Conservation (phyloP, 2,329 filamentous ascomycete genomes). For the Cercospora citrullina region DNA sequence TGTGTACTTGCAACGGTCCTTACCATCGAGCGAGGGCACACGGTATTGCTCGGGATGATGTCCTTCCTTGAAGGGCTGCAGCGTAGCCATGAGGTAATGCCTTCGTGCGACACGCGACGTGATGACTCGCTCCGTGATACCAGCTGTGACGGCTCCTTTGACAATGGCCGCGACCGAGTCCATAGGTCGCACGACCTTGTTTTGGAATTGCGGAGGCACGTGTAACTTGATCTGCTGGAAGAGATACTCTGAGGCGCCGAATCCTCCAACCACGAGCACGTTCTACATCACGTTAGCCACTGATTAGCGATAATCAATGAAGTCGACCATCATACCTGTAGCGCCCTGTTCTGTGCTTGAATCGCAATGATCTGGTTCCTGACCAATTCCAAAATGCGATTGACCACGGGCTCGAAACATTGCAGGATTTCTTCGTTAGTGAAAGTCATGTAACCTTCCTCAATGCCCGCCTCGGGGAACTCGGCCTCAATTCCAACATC, state of each 20-base stretch:
- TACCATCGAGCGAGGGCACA: constrained; percentile 92
- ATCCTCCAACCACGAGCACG: constrained; percentile 94
- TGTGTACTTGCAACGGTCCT: constrained; percentile 98
- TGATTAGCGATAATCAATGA: background rate
- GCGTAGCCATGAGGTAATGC: constrained; percentile 98
- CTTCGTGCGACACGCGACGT: constrained; percentile 95
- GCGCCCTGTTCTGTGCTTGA: constrained; percentile 87
- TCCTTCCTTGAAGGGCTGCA: constrained; percentile 98
- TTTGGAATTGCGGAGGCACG: constrained; percentile 96
- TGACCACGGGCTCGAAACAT: constrained; percentile 98
- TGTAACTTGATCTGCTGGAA: constrained; percentile 99
- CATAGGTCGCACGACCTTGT: constrained; percentile 97
- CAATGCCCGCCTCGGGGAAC: constrained; percentile 94
- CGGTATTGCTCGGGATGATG: constrained; percentile 98
- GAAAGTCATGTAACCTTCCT: constrained; percentile 99
- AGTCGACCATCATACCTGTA: constrained; percentile 61
- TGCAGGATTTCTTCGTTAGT: constrained; percentile 98
- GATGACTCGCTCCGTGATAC: constrained; percentile 94
- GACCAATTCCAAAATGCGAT: constrained; percentile 92
- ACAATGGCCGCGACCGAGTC: constrained; percentile 98
- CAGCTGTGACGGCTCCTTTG: constrained; percentile 95
- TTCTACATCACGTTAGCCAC: constrained; percentile 57
- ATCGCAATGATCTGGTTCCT: constrained; percentile 99
- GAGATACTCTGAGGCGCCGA: constrained; percentile 96
- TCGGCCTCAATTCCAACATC: constrained; percentile 98